Conservation (phyloP, 2,329 filamentous ascomycete species). For the Lachnellula suecica region DNA sequence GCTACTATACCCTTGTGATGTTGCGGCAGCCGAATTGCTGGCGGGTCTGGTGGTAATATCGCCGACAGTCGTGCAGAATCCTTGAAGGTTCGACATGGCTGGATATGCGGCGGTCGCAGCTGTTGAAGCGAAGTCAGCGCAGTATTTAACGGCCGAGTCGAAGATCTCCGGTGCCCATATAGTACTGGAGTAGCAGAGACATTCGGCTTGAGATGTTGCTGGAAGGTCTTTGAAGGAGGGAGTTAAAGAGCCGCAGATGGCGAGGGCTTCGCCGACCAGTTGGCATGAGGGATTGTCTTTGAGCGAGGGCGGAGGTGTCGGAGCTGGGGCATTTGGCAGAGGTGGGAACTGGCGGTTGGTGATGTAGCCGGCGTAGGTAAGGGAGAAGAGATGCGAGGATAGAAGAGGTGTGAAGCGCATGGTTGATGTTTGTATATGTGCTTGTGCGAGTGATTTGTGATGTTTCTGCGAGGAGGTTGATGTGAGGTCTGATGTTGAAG, state of each 20-base stretch:
- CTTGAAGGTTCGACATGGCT: constrained; percentile 17
- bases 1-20: background rate
- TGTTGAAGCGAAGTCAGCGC: constrained; percentile 20
- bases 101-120: constrained; percentile 14
- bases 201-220: constrained; percentile 24
- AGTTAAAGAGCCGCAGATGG: constrained; percentile 22
- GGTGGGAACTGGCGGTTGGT: background rate
- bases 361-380: background rate
- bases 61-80: constrained; percentile 24
- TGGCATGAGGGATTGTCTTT: constrained; percentile 16
- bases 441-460: background rate
- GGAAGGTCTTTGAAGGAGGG: constrained; percentile 21
- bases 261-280: constrained; percentile 21
- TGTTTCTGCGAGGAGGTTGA: background rate
- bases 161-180: constrained; percentile 23
- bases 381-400: constrained; percentile 11
- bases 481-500: background rate
- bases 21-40: background rate
- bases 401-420: constrained; percentile 4
- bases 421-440: background rate
- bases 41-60: constrained; percentile 25
- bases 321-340: background rate
- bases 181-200: constrained; percentile 28
- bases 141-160: constrained; percentile 23
- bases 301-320: constrained; percentile 11